Conservation (phyloP, 2,329 filamentous ascomycete species). For the Fusarium sp. region DNA sequence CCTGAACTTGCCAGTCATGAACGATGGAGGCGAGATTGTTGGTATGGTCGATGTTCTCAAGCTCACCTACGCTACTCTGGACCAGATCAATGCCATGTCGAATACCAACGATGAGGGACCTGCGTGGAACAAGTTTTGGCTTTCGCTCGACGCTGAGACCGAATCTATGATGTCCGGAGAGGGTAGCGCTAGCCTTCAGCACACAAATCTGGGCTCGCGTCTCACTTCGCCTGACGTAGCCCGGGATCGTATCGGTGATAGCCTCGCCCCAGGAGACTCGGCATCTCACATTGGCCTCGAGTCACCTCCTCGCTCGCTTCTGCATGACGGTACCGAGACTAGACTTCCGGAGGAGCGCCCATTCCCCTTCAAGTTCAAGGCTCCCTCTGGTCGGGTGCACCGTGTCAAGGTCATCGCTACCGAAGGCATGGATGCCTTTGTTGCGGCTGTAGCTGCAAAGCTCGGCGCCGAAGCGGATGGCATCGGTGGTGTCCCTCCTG, state of each 20-base stretch:
- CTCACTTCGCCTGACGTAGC: conserved; percentile 84
- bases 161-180: conserved; percentile 97
- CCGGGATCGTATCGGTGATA: conserved; percentile 80
- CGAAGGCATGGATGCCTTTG: conserved; percentile 83
- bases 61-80: conserved; percentile 95
- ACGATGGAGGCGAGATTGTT: conserved; percentile 95
- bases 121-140: conserved; percentile 99
- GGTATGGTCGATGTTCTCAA: conserved; percentile 99
- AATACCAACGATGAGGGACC: conserved; percentile 91
- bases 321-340: conserved; percentile 61
- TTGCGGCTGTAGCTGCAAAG: conserved; percentile 83
- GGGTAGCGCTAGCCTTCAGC: conserved; percentile 77
- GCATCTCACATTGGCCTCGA: conserved; percentile 91
- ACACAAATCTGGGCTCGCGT: conserved; percentile 74
- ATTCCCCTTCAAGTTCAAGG: conserved; percentile 99
- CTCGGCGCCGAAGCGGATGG: conserved; percentile 85
- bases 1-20: conserved; percentile 98
- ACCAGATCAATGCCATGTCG: conserved; percentile 97
- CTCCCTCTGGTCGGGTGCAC: conserved; percentile 93
- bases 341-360: conserved; percentile 77
- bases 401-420: conserved; percentile 86
- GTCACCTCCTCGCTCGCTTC: conserved; percentile 76
- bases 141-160: conserved; percentile 93
- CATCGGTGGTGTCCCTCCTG: conserved; percentile 83
- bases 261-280: conserved; percentile 91